These are phyloP conservation scores for Geotrichum aggregatum DNA, from an alignment of 1,139 yeast genomes.

Conservation along the genomic window DNA sequence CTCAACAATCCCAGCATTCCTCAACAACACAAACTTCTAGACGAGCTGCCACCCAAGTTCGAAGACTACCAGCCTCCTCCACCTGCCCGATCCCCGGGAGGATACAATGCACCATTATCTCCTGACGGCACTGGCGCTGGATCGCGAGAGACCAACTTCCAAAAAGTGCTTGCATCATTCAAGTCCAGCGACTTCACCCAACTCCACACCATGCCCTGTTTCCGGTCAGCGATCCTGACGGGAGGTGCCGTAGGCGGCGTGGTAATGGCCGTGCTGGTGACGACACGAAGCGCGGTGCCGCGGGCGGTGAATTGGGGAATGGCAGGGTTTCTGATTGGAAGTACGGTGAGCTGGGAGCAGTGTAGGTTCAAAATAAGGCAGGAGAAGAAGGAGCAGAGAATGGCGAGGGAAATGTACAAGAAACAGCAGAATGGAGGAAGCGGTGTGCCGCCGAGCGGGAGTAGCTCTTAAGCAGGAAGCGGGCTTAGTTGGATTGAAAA, in stretches of 20 bases:
- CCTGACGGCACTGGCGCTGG: not conserved
- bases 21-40: slow-evolving; percentile 25
- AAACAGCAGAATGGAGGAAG: slow-evolving; percentile 3
- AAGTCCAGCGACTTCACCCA: slow-evolving; percentile 52
- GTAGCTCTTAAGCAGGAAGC: too few species aligned
- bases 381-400: slow-evolving; percentile 54
- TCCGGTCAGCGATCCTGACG: slow-evolving; percentile 80
- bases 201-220: slow-evolving; percentile 73
- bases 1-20: not conserved
- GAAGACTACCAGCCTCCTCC: slow-evolving; percentile 30
- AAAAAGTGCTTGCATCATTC: slow-evolving; percentile 29
- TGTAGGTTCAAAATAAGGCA: slow-evolving; percentile 69
- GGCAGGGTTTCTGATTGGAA: slow-evolving; percentile 75
- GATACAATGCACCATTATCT: not conserved
- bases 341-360: slow-evolving; percentile 88
- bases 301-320: slow-evolving; percentile 78
- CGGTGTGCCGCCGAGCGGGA: not conserved
- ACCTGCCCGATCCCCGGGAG: not conserved
- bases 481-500: too few species aligned
- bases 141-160: slow-evolving; percentile 21
- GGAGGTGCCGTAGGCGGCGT: slow-evolving; percentile 86
- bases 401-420: slow-evolving; percentile 25
- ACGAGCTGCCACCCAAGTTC: slow-evolving; percentile 38
- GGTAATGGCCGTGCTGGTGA: slow-evolving; percentile 60
- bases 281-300: slow-evolving; percentile 57